Base-by-base conservation (phyloP, 2,329 filamentous ascomycete species). In the Fusarium solani-melongenae region DNA sequence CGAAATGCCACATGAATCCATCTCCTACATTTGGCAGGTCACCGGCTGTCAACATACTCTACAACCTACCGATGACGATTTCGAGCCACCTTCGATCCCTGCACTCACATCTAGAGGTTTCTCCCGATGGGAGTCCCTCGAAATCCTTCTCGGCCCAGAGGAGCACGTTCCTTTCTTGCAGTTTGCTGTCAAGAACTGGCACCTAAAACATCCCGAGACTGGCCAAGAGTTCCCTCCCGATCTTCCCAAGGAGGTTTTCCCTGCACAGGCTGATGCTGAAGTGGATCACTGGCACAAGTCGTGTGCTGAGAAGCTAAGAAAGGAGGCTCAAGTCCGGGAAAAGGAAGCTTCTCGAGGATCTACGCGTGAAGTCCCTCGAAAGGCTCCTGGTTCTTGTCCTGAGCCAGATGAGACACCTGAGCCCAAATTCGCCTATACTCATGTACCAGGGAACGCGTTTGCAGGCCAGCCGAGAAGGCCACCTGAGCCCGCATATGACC, bases 11-110 rank as follows among this genome's bases (percentile, higher is more conserved):
- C 85, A 92, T 69, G 85, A 90, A 39, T 92, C 92, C 49, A 91
- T 99, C 71, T 96, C 95, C 31, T 97, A 94, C 84, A 96, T 98
- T 73, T 98, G 97, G 87, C 93, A 94, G 79, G 93, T 93, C 9
- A 90, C 97, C 60, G 96, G 96, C 76, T 98, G 96, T 81, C 93
- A 95, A 77, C 96, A 98, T 83, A 92, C 91, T 58, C 87, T 98
- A 31, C 93, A 97, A 75, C 94, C 94, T 1, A 90, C 90, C 56
- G 89, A 90, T 41, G 88, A 92, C 76, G 90, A 94, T 71, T 98
- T 93, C 80, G 89, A 88, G 5, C 86, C 91, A 1, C 96, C 96
- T 0, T 91, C 89, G 0, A 89, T 98, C 46, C 96, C 96, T 0
- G 94, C 95, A 15, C 85, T 99, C 64, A 97, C 96, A 38, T 87